A percentile compares a stretch with the other conserved stretches of the same genome.
Conservation (phyloP, 1,284 basidiomycete genomes). For the Cutaneotrichosporon spelunceum region DNA sequence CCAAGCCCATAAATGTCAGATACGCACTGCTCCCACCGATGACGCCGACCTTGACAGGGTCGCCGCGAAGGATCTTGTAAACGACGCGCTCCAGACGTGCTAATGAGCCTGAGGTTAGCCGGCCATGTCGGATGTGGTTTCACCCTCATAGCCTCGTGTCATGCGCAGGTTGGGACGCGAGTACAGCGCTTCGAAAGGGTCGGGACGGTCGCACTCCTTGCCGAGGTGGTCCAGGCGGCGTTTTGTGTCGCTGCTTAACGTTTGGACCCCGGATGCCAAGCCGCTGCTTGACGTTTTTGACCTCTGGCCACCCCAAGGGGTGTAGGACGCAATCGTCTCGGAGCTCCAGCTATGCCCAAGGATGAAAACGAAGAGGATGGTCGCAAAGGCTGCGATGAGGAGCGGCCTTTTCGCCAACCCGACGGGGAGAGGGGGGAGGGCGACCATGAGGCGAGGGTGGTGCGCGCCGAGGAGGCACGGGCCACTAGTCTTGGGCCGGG, state of each 20-base stretch:
- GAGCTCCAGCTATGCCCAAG: background rate
- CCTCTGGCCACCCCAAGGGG: background rate
- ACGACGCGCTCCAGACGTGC: constrained; percentile 33
- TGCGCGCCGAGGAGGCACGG: background rate
- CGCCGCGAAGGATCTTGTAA: constrained; percentile 41
- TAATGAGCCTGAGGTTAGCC: constrained; percentile 33
- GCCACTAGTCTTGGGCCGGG: background rate
- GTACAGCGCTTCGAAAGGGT: constrained; percentile 37
- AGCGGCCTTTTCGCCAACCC: background rate
- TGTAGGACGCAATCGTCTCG: background rate
- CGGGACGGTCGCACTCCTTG: constrained; percentile 1
- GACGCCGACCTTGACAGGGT: constrained; percentile 36
- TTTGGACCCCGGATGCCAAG: background rate
- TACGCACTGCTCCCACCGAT: constrained; percentile 47
- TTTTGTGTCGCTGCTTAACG: background rate
- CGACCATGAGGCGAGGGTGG: background rate
- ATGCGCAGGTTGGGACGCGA: constrained; percentile 42
- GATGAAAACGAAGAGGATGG: background rate
- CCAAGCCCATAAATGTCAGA: constrained; percentile 11
- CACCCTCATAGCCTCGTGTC: constrained; percentile 45
- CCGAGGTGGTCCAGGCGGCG: background rate
- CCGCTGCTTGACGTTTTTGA: background rate
- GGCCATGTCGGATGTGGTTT: constrained; percentile 5
- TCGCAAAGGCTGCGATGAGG: background rate
- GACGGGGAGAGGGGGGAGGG: background rate